These are phyloP conservation scores for Mercurialis annua DNA, from an alignment of 345 rosid genomes.

Conservation along the genomic window DNA sequence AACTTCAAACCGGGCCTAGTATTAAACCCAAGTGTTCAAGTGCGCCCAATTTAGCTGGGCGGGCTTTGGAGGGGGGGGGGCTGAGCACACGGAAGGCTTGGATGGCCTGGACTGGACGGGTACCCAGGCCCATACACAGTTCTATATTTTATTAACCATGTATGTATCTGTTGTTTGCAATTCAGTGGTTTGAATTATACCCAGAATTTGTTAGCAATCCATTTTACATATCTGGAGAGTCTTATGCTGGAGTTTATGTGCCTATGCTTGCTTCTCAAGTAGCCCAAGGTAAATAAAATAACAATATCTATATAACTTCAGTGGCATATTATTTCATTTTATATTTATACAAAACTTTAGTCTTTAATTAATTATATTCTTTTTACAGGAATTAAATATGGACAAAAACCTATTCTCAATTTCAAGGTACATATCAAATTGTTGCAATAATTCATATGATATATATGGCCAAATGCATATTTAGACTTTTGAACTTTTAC, in stretches of 20 bases:
- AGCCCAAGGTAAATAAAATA: conserved; percentile 23
- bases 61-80: too few relatives aligned
- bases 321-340: background rate
- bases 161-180: background rate
- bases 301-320: background rate
- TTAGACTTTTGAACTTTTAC: too few relatives aligned
- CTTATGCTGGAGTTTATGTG: conserved; percentile 45
- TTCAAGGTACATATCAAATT: conserved; percentile 26
- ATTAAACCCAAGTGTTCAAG: too few relatives aligned
- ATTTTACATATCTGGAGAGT: conserved; percentile 47
- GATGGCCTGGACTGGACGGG: too few relatives aligned
- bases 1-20: too few relatives aligned
- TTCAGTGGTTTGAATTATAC: conserved; percentile 42
- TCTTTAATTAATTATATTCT: background rate
- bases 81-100: too few relatives aligned
- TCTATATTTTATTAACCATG: too few relatives aligned
- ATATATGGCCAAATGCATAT: too few relatives aligned
- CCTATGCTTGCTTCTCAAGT: conserved; percentile 41
- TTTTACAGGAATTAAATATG: conserved; percentile 32
- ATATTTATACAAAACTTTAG: background rate
- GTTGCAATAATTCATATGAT: too few relatives aligned
- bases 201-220: conserved; percentile 42
- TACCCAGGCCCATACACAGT: too few relatives aligned
- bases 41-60: too few relatives aligned
- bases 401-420: conserved; percentile 30